phyloP scores from a whole-genome alignment of 2,329 filamentous ascomycete species.

The Calycina herbarum region DNA sequence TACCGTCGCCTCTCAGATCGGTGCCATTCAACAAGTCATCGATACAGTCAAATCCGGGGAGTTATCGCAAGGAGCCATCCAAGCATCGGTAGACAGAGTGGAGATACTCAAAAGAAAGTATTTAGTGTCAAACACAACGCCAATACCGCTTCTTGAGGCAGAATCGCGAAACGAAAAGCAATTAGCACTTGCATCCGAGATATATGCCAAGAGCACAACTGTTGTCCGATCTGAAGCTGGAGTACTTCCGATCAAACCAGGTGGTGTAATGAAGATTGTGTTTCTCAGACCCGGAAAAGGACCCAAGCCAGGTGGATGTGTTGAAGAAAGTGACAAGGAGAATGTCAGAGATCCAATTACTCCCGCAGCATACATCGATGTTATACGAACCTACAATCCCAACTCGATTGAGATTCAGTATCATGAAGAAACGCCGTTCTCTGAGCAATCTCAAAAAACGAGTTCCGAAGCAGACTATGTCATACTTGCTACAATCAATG shows the following conservation, averaged over 20 bases:
- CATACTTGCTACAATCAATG: conserved; percentile 44
- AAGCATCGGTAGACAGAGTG: conserved; percentile 40
- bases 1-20: conserved; percentile 43
- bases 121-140: conserved; percentile 25
- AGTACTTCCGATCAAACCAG: conserved; percentile 37
- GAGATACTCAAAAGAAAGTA: conserved; percentile 41
- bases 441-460: conserved; percentile 35
- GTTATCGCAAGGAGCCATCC: conserved; percentile 37
- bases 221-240: conserved; percentile 39
- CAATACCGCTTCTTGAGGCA: conserved; percentile 31
- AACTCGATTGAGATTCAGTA: conserved; percentile 38
- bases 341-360: conserved; percentile 38
- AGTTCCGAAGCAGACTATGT: conserved; percentile 42
- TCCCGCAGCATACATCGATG: conserved; percentile 37
- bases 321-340: conserved; percentile 40
- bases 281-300: conserved; percentile 42
- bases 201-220: conserved; percentile 44
- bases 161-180: conserved; percentile 27
- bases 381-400: conserved; percentile 34
- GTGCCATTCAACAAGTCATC: conserved; percentile 42
- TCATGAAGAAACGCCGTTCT: conserved; percentile 35
- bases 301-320: conserved; percentile 39
- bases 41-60: conserved; percentile 40
- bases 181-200: conserved; percentile 35
- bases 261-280: conserved; percentile 33